Evolutionary conservation across 2,329 filamentous ascomycete species (phyloP), one percentile per base, ranked within the genome.

Genomic region (Stachybotrys chlorohalonatus): DNA sequence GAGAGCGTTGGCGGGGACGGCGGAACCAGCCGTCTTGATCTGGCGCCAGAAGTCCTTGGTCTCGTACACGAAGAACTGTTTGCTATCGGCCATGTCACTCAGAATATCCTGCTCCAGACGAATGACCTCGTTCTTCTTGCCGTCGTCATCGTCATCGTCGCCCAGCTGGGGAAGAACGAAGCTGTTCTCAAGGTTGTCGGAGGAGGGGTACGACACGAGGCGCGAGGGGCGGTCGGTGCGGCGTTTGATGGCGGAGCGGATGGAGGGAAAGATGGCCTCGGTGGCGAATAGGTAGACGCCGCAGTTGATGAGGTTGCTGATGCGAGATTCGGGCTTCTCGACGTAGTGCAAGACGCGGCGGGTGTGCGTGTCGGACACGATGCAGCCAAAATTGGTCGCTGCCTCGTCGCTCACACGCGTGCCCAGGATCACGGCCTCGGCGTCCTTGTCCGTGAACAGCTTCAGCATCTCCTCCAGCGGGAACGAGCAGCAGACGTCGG

Each of bases 1-100:
- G 39, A 99, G 82, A 13, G 94, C 94, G 67, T 97, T 97, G 59
- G 94, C 94, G 15, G 94, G 94, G 31, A 99, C 91, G 52, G 94
- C 94, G 6, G 93, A 97, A 57, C 94, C 94, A 57, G 94, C 94
- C 1, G 94, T 96, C 83, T 99, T 99, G 82, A 99, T 97, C 79
- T 99, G 94, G 64, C 94, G 90, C 94, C 94, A 99, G 74, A 99
- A 99, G 72, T 97, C 94, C 77, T 95, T 95, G 61, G 93, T 97
- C 78, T 99, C 94, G 71, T 96, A 89, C 36, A 97, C 94, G 74
- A 91, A 97, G 79, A 99, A 99, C 72, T 94, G 90, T 75, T 95
- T 94, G 82, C 84, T 96, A 74, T 97, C 94, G 58, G 94, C 93
- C 66, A 97, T 85, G 67, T 97, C 93, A 52, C 91, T 88, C 56